Evolutionary conservation across 2,329 filamentous ascomycete genomes (phyloP).

Genomic region (Alternaria sp.): DNA sequence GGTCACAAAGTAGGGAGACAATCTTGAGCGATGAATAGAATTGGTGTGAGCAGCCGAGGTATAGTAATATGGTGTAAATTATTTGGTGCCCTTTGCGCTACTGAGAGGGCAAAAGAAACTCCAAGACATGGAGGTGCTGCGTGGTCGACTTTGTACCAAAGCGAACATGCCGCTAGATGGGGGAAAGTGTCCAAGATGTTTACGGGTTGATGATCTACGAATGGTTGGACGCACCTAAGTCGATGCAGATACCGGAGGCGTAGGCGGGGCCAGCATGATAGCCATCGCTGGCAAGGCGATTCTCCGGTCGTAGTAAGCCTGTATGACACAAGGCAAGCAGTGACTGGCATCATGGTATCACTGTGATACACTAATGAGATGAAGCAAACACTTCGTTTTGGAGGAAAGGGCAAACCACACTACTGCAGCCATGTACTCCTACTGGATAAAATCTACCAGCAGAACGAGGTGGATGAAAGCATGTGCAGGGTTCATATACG

Average conservation of each 20-base stretch:
- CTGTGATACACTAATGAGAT: background rate
- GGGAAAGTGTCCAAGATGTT: background rate
- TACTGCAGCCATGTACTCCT: background rate
- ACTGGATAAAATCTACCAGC: background rate
- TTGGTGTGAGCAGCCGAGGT: background rate
- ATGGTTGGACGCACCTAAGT: conserved; percentile 4
- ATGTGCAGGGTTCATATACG: background rate
- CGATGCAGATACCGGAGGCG: background rate
- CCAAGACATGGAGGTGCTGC: background rate
- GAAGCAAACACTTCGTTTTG: conserved; percentile 9
- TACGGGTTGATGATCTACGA: background rate
- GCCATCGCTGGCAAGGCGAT: conserved; percentile 1
- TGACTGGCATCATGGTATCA: conserved; percentile 8
- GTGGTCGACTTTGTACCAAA: conserved; percentile 3
- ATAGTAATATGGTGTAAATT: background rate
- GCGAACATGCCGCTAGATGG: conserved; percentile 2
- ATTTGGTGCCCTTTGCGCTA: background rate
- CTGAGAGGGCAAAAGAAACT: conserved; percentile 1
- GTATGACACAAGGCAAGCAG: background rate
- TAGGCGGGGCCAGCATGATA: background rate
- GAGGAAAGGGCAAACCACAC: conserved; percentile 5
- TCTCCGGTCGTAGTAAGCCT: background rate
- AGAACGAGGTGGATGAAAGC: background rate
- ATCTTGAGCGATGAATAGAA: background rate
- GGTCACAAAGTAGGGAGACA: background rate